phyloP scores from a whole-genome alignment of 768 basidiomycete genomes.

The Russula vinacea region DNA sequence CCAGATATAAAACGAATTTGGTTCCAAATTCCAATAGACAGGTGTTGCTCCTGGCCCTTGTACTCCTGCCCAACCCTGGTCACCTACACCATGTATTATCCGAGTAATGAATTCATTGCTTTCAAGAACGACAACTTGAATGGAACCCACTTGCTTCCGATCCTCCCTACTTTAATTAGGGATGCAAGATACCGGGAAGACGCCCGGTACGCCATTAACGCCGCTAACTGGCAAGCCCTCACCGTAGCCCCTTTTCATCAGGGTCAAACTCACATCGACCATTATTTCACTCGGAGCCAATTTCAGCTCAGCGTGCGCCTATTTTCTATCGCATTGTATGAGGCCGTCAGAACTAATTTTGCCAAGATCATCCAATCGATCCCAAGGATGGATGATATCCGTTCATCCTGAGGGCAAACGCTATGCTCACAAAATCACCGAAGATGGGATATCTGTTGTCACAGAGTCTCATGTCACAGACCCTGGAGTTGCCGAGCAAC shows the following conservation, averaged over 20 bases:
- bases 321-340: background rate
- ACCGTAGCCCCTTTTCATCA: background rate
- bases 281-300: background rate
- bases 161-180: background rate
- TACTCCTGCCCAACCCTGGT: too few relatives aligned
- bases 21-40: too few relatives aligned
- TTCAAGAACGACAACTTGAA: background rate
- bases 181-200: conserved; percentile 3
- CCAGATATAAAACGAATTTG: too few relatives aligned
- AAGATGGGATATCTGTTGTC: conserved; percentile 4
- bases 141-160: background rate
- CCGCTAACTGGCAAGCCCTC: background rate
- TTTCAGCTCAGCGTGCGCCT: conserved; percentile 9
- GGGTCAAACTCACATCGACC: background rate
- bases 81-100: too few relatives aligned
- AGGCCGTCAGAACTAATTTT: background rate
- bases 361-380: conserved; percentile 8
- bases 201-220: background rate
- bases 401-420: conserved; percentile 19
- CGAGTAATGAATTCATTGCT: too few relatives aligned
- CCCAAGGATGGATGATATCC: conserved; percentile 8
- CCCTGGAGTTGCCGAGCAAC: background rate
- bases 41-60: too few relatives aligned
- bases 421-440: background rate
- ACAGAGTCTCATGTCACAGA: conserved; percentile 5